Base-by-base conservation (phyloP, 805 yeast species). In the Pichia kluyveri region DNA sequence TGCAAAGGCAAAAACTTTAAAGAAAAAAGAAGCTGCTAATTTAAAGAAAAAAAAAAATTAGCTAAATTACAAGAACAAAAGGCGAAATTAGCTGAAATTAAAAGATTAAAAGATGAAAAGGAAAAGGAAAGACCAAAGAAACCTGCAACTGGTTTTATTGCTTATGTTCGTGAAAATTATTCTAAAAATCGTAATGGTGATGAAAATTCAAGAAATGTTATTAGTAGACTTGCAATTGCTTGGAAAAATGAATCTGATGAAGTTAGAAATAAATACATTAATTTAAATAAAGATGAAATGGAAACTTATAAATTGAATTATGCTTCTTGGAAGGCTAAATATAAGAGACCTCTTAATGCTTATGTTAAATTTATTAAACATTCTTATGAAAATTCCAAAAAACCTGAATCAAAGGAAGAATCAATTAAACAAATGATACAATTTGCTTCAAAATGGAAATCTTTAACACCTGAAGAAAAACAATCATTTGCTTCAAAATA, bases 241-340 rank as follows among this genome's bases (percentile, higher is more conserved):
- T 61, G 64, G 65, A 54, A 49, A 26, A 19, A 12, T 4, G 55
- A 55, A 30, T 27, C 63, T 6, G 53, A 49, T 8, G 51, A 47
- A 4, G 50, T 49, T 26, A 58, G 55, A 47, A 43, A 47, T 1
- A 48, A 53, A 27, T 61, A 52, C 42, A 27, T 38, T 5, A 26
- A 26, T 5, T 37, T 28, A 19, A 30, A 44, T 9, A 42, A 42
- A 7, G 42, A 45, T 17, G 26, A 40, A 5, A 14, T 15, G 23
- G 55, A 40, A 14, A 30, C 51, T 37, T 54, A 58, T 26, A 23
- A 26, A 1, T 43, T 45, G 19, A 54, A 47, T 5, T n/a, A 54
- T 26, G 55, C 51, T 1, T 60, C 51, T 2, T 62, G 66, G 66
- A 53, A 51, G 19, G 51, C 41, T 9, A 60, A 60, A 38, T 58